Conservation (phyloP, 768 basidiomycete species). For the Dacryopinax spathularia region DNA sequence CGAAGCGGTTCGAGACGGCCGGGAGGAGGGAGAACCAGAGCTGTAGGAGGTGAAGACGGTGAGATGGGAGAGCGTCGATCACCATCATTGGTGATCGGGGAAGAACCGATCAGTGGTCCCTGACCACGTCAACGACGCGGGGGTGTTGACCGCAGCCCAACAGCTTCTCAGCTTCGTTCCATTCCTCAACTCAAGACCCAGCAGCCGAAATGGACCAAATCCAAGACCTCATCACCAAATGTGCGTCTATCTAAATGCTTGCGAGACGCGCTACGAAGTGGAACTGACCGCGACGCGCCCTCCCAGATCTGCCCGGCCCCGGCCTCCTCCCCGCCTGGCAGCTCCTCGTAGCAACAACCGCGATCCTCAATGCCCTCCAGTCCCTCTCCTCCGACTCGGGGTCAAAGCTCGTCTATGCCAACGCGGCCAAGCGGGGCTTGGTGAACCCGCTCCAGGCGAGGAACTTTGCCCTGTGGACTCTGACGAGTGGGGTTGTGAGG, state of each 20-base stretch:
- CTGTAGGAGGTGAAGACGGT: too few species aligned
- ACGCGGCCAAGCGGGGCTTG: conserved; percentile 27
- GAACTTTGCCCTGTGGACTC: conserved; percentile 84
- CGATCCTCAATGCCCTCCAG: conserved; percentile 75
- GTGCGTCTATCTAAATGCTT: too few species aligned
- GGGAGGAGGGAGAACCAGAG: too few species aligned
- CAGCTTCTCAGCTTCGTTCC: background rate
- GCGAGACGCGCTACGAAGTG: too few species aligned
- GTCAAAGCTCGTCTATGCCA: conserved; percentile 61
- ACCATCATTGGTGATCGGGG: too few species aligned
- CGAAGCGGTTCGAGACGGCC: too few species aligned
- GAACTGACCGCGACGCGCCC: background rate
- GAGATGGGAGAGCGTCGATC: too few species aligned
- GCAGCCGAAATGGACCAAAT: background rate
- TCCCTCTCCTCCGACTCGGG: conserved; percentile 65
- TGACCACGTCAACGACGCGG: too few species aligned
- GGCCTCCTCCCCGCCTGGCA: conserved; percentile 84
- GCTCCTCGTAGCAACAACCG: conserved; percentile 59
- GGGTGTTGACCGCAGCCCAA: too few species aligned
- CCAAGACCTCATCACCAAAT: background rate
- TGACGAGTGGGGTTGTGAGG: conserved; percentile 70
- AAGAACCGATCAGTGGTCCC: too few species aligned
- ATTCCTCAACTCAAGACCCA: background rate
- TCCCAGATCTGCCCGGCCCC: conserved; percentile 26
- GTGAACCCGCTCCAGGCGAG: conserved; percentile 79